phyloP scores from a whole-genome alignment of 140 eudicot genomes.

The Ambrosia hybrid region DNA sequence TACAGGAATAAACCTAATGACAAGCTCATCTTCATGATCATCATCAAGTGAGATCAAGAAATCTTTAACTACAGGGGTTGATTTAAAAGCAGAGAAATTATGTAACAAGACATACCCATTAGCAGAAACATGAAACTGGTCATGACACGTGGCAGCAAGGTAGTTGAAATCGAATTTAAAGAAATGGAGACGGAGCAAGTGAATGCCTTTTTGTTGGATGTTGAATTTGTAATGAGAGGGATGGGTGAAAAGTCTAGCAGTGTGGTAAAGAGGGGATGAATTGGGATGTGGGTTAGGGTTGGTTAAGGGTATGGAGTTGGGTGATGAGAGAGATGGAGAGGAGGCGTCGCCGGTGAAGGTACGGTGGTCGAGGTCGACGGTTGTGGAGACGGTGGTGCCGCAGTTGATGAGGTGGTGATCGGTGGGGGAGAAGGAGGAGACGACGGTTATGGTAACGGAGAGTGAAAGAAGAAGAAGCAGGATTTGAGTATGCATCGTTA shows the following conservation, averaged over 20 bases:
- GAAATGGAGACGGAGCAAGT: conserved; percentile 81
- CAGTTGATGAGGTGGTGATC: conserved; percentile 76
- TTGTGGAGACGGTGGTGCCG: conserved; percentile 51
- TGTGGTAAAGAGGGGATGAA: conserved; percentile 58
- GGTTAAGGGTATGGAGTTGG: conserved; percentile 29
- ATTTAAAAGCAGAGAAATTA: conserved; percentile 38
- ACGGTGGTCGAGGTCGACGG: conserved; percentile 51
- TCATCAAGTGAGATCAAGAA: conserved; percentile 60
- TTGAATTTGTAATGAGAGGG: conserved; percentile 55
- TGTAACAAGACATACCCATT: conserved; percentile 67
- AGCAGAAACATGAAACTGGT: conserved; percentile 77
- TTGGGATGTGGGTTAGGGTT: conserved; percentile 35
- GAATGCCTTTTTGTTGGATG: conserved; percentile 48
- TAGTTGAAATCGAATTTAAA: conserved; percentile 23
- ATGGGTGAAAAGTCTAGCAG: conserved; percentile 60
- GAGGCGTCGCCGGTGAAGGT: conserved; percentile 56
- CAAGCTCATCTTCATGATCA: conserved; percentile 64
- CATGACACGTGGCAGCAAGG: conserved; percentile 34
- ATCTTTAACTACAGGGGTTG: conserved; percentile 50
- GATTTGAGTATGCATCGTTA: conserved; percentile 18
- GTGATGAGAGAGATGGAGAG: conserved; percentile 28
- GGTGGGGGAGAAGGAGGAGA: conserved; percentile 64
- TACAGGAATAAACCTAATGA: conserved; percentile 52
- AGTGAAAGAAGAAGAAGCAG: conserved; percentile 29
- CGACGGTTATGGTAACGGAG: conserved; percentile 22